These are phyloP conservation scores for Colletotrichum sansevieriae DNA, from an alignment of 2,329 filamentous ascomycete species.

Conservation along the genomic window DNA sequence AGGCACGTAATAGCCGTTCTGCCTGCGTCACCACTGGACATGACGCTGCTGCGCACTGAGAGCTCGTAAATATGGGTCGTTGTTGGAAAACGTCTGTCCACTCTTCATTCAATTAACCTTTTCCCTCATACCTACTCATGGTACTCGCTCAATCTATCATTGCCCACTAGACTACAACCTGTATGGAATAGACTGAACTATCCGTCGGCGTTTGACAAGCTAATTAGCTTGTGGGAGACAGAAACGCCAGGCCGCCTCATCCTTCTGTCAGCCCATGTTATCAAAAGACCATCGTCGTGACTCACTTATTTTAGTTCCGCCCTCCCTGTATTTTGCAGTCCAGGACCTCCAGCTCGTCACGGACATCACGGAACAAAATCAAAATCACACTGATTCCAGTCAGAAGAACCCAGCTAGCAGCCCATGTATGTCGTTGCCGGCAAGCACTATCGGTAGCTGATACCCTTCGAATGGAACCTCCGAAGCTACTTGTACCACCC, in stretches of 20 bases:
- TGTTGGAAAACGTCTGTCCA: conserved; percentile 27
- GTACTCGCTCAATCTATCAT: not conserved
- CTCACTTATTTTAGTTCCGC: not conserved
- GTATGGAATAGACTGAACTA: conserved; percentile 11
- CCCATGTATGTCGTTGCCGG: conserved; percentile 9
- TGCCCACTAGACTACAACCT: conserved; percentile 8
- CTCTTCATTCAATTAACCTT: conserved; percentile 32
- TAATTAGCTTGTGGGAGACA: conserved; percentile 27
- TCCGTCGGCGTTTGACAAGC: conserved; percentile 11
- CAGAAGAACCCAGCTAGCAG: not conserved
- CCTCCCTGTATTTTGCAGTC: not conserved
- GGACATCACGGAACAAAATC: not conserved
- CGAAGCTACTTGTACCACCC: conserved; percentile 17
- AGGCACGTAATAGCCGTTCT: conserved; percentile 30
- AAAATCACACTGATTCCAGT: not conserved
- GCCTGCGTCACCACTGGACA: conserved; percentile 24
- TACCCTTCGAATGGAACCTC: conserved; percentile 22
- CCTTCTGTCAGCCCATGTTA: conserved; percentile 1
- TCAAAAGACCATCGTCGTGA: not conserved
- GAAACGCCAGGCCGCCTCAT: conserved; percentile 15
- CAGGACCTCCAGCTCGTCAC: not conserved
- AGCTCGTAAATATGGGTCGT: conserved; percentile 37
- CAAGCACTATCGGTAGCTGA: not conserved
- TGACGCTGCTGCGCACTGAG: conserved; percentile 30
- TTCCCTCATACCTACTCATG: conserved; percentile 18